Percentiles rank a stretch among this genome's conserved stretches.
Evolutionary conservation across 352 stramenopile genomes (phyloP).

Genomic region (Aphanomyces cochlioides): DNA sequence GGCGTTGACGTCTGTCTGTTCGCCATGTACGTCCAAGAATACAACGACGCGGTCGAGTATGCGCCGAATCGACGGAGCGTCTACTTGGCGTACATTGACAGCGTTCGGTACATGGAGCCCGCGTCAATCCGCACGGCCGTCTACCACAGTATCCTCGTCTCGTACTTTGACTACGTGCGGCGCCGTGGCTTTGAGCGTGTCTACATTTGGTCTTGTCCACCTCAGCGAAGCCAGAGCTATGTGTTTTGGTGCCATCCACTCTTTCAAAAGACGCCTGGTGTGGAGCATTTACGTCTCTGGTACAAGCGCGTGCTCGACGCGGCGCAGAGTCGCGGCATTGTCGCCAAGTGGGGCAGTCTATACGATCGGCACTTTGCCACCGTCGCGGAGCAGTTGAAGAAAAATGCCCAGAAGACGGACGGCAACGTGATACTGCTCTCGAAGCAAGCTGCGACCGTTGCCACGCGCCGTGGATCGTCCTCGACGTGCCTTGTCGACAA

Average conservation of each 20-base stretch:
- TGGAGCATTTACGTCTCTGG: slow-evolving; percentile 91
- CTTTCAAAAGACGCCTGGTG: slow-evolving; percentile 93
- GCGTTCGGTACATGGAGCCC: slow-evolving; percentile 75
- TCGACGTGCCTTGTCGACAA: slow-evolving; percentile 73
- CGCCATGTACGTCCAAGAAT: slow-evolving; percentile 92
- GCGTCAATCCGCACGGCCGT: slow-evolving; percentile 81
- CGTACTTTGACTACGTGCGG: slow-evolving; percentile 95
- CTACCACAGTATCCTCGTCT: slow-evolving; percentile 94
- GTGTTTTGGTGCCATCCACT: slow-evolving; percentile 96
- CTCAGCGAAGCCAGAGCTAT: slow-evolving; percentile 94
- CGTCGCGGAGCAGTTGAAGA: slow-evolving; percentile 11
- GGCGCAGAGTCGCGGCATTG: slow-evolving; percentile 56
- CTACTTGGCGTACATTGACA: slow-evolving; percentile 85
- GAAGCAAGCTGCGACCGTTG: slow-evolving; percentile 26
- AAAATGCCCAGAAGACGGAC: not conserved
- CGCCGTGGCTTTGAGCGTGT: slow-evolving; percentile 91
- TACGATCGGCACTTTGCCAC: slow-evolving; percentile 63
- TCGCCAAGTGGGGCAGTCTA: slow-evolving; percentile 59
- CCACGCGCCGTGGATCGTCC: slow-evolving; percentile 54
- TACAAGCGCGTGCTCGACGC: slow-evolving; percentile 88
- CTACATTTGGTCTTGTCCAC: slow-evolving; percentile 96
- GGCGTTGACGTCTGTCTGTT: slow-evolving; percentile 96
- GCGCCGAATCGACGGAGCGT: slow-evolving; percentile 69
- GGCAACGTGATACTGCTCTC: not conserved
- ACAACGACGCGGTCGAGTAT: slow-evolving; percentile 65